Base-by-base conservation (phyloP, 495 filamentous ascomycete genomes). In the Tuber indicum region DNA sequence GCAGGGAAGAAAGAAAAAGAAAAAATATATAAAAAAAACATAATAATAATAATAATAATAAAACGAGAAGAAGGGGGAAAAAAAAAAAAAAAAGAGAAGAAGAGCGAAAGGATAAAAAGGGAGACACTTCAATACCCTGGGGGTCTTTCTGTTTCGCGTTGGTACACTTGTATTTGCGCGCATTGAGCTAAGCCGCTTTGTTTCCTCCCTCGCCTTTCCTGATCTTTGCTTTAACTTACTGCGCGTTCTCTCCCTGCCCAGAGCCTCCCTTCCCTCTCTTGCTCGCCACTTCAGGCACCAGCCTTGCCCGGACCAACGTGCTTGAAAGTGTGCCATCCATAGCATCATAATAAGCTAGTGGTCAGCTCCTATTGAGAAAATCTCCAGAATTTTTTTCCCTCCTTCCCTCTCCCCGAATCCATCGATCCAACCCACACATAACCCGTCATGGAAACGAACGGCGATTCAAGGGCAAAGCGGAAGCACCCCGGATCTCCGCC, bases 391-490 rank as follows among this genome's bases (percentile, higher is more conserved):
- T 66, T 66, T 12, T 36, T 32, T 36, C 26, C 58, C 14, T 66
- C 58, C 58, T 36, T 66, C 36, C 58, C 58, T 26, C 7, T 7
- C 39, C 3, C 58, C 32, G 26, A 66, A 66, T 5, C 26, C 14
- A 66, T 66, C 58, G 17, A 66, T 26, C 26, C 58, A 66, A 66
- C 26, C 26, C 58, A 36, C 58, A 17, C 58, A 49, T 73, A 74
- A 41, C 73, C 79, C 49, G 85, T 76, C 72, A 90, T 90, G 89
- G 87, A 89, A 81, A 82, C 84, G 73, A 87, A 86, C 79, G 87
- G 87, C 26, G 86, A 89, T 71, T 78, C 84, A 72, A 84, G 87
- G 74, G 83, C 86, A 43, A 92, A 92, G 84, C 89, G 90, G 78
- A 92, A 91, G 84, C 88, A 88, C 81, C 89, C 89, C 70, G 83